phyloP scores from a whole-genome alignment of 2,329 filamentous ascomycete species.

The Septoria petroselini region DNA sequence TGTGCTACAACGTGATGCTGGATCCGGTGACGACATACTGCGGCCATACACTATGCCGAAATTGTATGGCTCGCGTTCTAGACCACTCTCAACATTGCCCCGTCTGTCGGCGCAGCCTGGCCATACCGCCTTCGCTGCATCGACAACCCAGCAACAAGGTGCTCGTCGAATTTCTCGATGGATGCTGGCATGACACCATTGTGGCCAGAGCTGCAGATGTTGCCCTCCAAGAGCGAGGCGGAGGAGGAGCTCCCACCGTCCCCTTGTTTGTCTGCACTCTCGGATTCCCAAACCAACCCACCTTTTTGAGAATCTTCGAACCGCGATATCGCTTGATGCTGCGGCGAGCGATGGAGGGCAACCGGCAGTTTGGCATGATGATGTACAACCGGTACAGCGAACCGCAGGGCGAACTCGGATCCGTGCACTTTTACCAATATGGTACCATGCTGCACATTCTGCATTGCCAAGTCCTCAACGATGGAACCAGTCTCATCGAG shows the following conservation, averaged over 20 bases:
- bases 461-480: conserved; percentile 68
- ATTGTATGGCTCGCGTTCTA: conserved; percentile 71
- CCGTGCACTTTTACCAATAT: conserved; percentile 63
- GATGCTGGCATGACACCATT: conserved; percentile 67
- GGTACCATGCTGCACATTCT: conserved; percentile 77
- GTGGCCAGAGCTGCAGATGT: conserved; percentile 56
- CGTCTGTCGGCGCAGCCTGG: conserved; percentile 68
- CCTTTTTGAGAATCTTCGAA: conserved; percentile 88
- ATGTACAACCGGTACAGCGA: conserved; percentile 59
- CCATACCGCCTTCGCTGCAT: conserved; percentile 50
- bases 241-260: conserved; percentile 57
- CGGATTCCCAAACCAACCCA: conserved; percentile 77
- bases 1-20: conserved; percentile 78
- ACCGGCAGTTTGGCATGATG: conserved; percentile 81
- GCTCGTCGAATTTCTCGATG: conserved; percentile 61
- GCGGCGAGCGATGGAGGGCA: conserved; percentile 68
- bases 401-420: conserved; percentile 53
- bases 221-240: conserved; percentile 56
- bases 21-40: conserved; percentile 82
- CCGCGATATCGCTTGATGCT: conserved; percentile 91
- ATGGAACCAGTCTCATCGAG: conserved; percentile 79
- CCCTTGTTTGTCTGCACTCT: conserved; percentile 80
- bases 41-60: conserved; percentile 84
- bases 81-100: conserved; percentile 78
- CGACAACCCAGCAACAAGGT: conserved; percentile 59